Conservation (phyloP, 768 basidiomycete species). For the Boletus vinaceobasis region DNA sequence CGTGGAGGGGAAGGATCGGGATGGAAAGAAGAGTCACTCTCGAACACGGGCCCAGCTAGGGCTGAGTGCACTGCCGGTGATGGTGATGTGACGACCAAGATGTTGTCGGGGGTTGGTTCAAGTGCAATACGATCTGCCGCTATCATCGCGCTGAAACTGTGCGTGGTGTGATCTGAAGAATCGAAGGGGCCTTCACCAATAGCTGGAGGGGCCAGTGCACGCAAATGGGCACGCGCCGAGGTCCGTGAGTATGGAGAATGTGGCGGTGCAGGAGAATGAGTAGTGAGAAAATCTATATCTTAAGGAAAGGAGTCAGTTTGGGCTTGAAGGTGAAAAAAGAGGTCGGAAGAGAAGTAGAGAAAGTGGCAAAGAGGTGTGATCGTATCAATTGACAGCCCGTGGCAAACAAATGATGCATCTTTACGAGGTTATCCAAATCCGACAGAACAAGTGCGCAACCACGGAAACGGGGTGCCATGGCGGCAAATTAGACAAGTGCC, state of each 20-base stretch:
- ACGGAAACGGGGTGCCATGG: slow-evolving; percentile 16
- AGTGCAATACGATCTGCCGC: slow-evolving; percentile 9
- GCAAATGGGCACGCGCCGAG: slow-evolving; percentile 34
- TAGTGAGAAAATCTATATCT: slow-evolving; percentile 27
- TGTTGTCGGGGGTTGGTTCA: slow-evolving; percentile 10
- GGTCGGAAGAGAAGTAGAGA: background rate
- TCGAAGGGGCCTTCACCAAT: slow-evolving; percentile 23
- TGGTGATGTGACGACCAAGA: slow-evolving; percentile 25
- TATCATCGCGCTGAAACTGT: slow-evolving; percentile 20
- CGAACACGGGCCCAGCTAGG: slow-evolving; percentile 39
- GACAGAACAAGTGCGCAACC: slow-evolving; percentile 1
- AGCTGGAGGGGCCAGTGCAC: slow-evolving; percentile 38
- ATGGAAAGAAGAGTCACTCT: slow-evolving; percentile 37
- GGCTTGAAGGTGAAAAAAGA: slow-evolving; percentile 17
- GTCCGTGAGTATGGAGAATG: slow-evolving; percentile 34
- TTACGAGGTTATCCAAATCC: slow-evolving; percentile 9
- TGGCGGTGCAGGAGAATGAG: slow-evolving; percentile 31
- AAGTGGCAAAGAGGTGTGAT: slow-evolving; percentile 6
- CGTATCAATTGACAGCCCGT: slow-evolving; percentile 20
- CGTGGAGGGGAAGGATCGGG: slow-evolving; percentile 35
- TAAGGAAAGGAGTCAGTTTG: slow-evolving; percentile 19
- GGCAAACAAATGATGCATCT: slow-evolving; percentile 20
- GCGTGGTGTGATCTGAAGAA: slow-evolving; percentile 21
- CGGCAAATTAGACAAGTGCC: slow-evolving; percentile 7
- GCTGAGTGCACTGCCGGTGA: slow-evolving; percentile 25